Conservation (phyloP, 352 stramenopile species). For the Aphanomyces cochlioides region DNA sequence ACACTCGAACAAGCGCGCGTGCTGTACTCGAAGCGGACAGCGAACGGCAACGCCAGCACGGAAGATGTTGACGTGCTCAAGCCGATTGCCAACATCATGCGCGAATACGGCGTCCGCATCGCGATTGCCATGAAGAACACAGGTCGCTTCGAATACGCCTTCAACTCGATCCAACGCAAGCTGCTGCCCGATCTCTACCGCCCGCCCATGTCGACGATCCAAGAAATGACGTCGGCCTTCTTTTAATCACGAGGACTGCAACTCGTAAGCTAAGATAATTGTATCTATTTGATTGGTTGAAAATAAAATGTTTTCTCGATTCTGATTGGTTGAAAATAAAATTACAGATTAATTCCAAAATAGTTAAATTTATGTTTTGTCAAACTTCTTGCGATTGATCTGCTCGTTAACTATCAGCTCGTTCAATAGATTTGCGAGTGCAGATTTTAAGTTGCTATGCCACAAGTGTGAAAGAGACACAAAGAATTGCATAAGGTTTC, state of each 20-base stretch:
- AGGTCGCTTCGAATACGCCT: slow-evolving; percentile 92
- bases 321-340: too few species aligned
- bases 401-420: too few species aligned
- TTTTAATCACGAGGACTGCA: slow-evolving; percentile 20
- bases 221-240: slow-evolving; percentile 89
- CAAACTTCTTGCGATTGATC: too few species aligned
- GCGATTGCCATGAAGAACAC: slow-evolving; percentile 83
- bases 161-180: slow-evolving; percentile 96
- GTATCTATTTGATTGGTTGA: background rate
- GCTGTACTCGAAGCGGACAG: slow-evolving; percentile 37
- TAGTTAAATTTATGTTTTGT: too few species aligned
- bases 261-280: background rate
- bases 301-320: too few species aligned
- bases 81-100: slow-evolving; percentile 80
- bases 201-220: slow-evolving; percentile 87
- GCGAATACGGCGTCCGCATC: slow-evolving; percentile 74
- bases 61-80: slow-evolving; percentile 85
- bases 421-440: too few species aligned
- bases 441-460: too few species aligned
- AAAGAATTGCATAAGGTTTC: too few species aligned
- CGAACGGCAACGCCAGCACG: slow-evolving; percentile 18
- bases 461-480: too few species aligned
- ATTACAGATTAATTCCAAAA: too few species aligned
- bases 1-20: slow-evolving; percentile 94
- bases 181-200: slow-evolving; percentile 94